Evolutionary conservation across 257 asterid species (phyloP).

Genomic region (Cinchona pubescens): DNA sequence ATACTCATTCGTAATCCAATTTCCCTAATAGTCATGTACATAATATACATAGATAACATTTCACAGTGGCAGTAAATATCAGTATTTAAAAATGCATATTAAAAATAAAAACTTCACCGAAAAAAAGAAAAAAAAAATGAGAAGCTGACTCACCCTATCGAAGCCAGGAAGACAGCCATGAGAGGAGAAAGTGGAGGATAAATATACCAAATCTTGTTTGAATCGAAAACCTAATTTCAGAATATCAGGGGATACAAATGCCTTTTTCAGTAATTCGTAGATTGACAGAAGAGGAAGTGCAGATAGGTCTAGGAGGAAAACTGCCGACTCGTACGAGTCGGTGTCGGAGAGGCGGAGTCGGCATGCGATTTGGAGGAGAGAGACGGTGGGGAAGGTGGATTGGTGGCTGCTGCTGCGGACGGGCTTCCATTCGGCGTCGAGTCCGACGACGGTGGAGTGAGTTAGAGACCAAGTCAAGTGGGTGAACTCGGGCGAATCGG

Average conservation of each 20-base stretch:
- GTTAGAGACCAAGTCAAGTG: constrained; percentile 50
- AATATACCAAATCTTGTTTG: constrained; percentile 81
- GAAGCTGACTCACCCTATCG: constrained; percentile 45
- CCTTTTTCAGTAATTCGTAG: constrained; percentile 49
- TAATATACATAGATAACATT: too few species aligned
- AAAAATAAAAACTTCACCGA: too few species aligned
- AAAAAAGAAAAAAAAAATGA: background rate
- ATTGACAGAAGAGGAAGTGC: constrained; percentile 47
- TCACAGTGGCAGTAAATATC: too few species aligned
- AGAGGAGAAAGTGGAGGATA: constrained; percentile 72
- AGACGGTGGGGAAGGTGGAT: constrained; percentile 67
- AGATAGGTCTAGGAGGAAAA: constrained; percentile 73
- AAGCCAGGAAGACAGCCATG: constrained; percentile 72
- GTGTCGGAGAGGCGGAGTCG: constrained; percentile 25
- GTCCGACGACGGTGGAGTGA: constrained; percentile 63
- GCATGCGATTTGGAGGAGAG: constrained; percentile 95
- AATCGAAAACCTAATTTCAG: constrained; percentile 80
- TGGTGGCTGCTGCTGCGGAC: constrained; percentile 44
- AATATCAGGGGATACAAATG: constrained; percentile 46
- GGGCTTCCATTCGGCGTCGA: constrained; percentile 98
- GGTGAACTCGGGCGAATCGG: constrained; percentile 67
- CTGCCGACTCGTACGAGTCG: constrained; percentile 38
- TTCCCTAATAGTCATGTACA: too few species aligned
- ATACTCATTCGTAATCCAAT: background rate
- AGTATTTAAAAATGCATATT: too few species aligned